These are phyloP conservation scores for Cyclotella sp. DNA, from an alignment of 108 stramenopile genomes.

Conservation along the genomic window DNA sequence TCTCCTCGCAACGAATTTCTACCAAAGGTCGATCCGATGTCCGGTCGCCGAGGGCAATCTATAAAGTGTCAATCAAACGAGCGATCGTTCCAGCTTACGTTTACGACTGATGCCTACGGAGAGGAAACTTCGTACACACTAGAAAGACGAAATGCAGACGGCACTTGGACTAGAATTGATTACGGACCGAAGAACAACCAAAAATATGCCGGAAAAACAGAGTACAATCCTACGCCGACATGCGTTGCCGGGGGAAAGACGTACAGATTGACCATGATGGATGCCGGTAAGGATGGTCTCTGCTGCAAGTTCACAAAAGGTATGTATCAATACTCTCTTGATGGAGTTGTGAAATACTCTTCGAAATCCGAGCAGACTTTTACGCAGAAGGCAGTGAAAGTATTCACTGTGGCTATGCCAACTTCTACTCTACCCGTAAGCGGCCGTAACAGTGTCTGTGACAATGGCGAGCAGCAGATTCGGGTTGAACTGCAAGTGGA, in stretches of 20 bases:
- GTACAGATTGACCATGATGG: slow-evolving; percentile 17
- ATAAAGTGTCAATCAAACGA: slow-evolving; percentile 15
- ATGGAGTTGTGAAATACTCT: slow-evolving; percentile 23
- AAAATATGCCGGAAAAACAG: background rate
- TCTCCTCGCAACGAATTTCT: background rate
- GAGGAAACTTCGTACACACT: slow-evolving; percentile 27
- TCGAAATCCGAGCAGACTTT: slow-evolving; percentile 19
- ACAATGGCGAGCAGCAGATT: slow-evolving; percentile 22
- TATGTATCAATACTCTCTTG: slow-evolving; percentile 22
- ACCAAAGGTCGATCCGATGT: slow-evolving; percentile 11
- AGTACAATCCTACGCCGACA: background rate
- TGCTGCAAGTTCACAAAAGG: slow-evolving; percentile 28
- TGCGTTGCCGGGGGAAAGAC: slow-evolving; percentile 14
- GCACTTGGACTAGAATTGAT: background rate
- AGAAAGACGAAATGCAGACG: slow-evolving; percentile 11
- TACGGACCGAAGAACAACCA: slow-evolving; percentile 7
- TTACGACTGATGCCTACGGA: slow-evolving; percentile 20
- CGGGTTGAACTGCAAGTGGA: slow-evolving; percentile 34
- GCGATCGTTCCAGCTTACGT: slow-evolving; percentile 18
- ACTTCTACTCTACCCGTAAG: background rate
- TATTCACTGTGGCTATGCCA: slow-evolving; percentile 21
- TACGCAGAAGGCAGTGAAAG: background rate
- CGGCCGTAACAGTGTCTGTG: slow-evolving; percentile 15
- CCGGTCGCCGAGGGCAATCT: slow-evolving; percentile 10
- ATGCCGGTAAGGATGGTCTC: slow-evolving; percentile 22